phyloP scores from a whole-genome alignment of 805 yeast genomes.

The Yarrowia alimentaria region DNA sequence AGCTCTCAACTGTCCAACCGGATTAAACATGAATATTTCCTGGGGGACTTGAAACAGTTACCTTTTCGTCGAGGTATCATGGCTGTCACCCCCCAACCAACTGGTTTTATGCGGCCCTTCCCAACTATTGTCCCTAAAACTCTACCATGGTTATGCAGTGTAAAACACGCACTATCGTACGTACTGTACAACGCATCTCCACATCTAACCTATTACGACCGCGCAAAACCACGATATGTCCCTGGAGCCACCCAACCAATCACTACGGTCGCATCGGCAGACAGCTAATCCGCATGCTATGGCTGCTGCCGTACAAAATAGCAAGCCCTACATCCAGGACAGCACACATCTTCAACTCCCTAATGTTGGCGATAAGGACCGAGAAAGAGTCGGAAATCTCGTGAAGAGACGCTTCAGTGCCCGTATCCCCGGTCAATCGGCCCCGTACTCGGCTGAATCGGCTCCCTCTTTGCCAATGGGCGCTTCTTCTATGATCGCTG shows the following conservation, averaged over 20 bases:
- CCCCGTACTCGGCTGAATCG: constrained; percentile 77
- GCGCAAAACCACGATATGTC: not conserved
- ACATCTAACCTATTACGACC: not conserved
- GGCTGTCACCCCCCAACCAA: too few species aligned
- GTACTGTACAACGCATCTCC: not conserved
- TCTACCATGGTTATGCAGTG: too few species aligned
- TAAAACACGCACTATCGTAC: constrained; percentile 26
- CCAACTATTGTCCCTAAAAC: too few species aligned
- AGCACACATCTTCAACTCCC: constrained; percentile 30
- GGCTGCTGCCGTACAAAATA: constrained; percentile 26
- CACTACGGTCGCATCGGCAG: constrained; percentile 36
- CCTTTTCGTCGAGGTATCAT: too few species aligned
- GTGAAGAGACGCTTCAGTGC: constrained; percentile 36
- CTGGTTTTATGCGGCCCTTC: too few species aligned
- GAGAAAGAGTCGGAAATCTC: constrained; percentile 34
- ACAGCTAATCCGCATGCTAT: constrained; percentile 30
- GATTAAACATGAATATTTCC: too few species aligned
- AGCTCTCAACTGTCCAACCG: too few species aligned
- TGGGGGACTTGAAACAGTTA: too few species aligned
- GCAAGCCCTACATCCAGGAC: constrained; percentile 29
- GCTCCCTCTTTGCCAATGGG: constrained; percentile 69
- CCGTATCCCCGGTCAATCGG: constrained; percentile 48
- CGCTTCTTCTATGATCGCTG: constrained; percentile 58
- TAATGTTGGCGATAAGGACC: constrained; percentile 34
- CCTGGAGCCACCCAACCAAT: constrained; percentile 32